These are phyloP conservation scores for Boehmeria nivea DNA, from an alignment of 306 rosid species.

Conservation along the genomic window DNA sequence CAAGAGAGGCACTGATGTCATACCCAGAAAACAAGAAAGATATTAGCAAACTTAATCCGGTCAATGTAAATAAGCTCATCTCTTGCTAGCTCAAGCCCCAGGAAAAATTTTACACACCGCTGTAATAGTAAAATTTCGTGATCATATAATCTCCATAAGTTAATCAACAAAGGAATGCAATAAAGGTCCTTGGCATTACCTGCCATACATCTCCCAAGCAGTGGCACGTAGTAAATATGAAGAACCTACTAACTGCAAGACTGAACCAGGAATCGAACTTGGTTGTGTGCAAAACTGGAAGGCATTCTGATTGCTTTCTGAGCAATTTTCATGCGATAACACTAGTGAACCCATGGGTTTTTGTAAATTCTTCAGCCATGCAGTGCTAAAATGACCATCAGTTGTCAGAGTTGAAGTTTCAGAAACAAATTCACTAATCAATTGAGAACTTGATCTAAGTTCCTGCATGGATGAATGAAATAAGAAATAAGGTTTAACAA, in stretches of 20 bases:
- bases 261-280: constrained; percentile 88
- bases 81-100: background rate
- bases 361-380: constrained; percentile 82
- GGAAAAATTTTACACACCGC: background rate
- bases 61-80: no score
- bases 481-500: constrained; percentile 14
- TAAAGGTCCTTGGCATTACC: constrained; percentile 37
- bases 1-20: constrained; percentile 61
- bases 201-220: constrained; percentile 90
- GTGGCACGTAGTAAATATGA: constrained; percentile 81
- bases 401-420: constrained; percentile 70
- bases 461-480: constrained; percentile 46
- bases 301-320: constrained; percentile 46
- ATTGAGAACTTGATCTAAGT: constrained; percentile 73
- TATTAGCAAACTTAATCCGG: no score
- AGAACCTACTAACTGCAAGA: constrained; percentile 79
- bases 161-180: constrained; percentile 9
- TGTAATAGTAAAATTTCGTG: constrained; percentile 5
- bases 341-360: constrained; percentile 67
- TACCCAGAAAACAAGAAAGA: constrained; percentile 2
- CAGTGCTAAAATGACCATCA: constrained; percentile 79
- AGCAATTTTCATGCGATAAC: constrained; percentile 55
- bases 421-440: constrained; percentile 66
- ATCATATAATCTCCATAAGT: background rate
- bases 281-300: constrained; percentile 76